phyloP scores from a whole-genome alignment of 345 rosid genomes.

The Odontarrhena argentea region DNA sequence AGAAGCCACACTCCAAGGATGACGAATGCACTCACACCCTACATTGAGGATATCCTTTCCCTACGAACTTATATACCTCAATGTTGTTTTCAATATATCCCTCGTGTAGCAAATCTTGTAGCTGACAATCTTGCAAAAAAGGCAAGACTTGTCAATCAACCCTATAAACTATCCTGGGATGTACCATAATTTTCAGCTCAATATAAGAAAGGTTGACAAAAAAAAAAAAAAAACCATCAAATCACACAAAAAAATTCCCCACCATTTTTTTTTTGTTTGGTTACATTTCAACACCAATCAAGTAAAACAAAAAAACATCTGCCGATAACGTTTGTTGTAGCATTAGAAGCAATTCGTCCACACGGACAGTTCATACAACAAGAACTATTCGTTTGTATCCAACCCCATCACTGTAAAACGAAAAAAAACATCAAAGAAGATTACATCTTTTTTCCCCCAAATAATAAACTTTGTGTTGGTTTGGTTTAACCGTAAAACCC shows the following conservation, averaged over 20 bases:
- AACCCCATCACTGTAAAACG: constrained; percentile 1
- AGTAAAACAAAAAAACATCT: background rate
- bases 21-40: too few relatives aligned
- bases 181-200: too few relatives aligned
- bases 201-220: too few relatives aligned
- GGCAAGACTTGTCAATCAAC: too few relatives aligned
- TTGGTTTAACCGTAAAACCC: constrained; percentile 67
- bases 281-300: background rate
- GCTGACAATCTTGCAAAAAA: too few relatives aligned
- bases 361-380: constrained; percentile 18
- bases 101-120: too few relatives aligned
- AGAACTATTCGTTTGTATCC: constrained; percentile 28
- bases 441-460: constrained; percentile 8
- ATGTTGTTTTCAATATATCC: too few relatives aligned
- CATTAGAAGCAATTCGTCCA: constrained; percentile 18
- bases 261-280: background rate
- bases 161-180: too few relatives aligned
- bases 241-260: background rate
- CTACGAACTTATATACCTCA: too few relatives aligned
- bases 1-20: too few relatives aligned
- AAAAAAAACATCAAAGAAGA: constrained; percentile 15
- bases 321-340: constrained; percentile 12
- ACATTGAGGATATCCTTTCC: too few relatives aligned
- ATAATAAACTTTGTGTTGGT: constrained; percentile 40
- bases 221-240: too few relatives aligned